These are phyloP conservation scores for Solanum verrucosum DNA, from an alignment of 257 asterid species.

Conservation along the genomic window DNA sequence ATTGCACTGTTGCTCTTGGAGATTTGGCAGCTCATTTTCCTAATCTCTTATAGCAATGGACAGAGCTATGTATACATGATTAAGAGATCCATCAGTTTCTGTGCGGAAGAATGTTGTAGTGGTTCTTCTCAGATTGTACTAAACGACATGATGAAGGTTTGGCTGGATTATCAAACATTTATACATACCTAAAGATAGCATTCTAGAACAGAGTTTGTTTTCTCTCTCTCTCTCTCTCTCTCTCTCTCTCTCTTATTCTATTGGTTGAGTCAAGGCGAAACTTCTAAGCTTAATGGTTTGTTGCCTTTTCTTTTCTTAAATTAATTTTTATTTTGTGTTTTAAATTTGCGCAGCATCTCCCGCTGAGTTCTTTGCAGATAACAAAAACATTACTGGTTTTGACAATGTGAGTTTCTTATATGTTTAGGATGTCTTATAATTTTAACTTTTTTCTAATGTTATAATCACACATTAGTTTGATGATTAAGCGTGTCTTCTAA, in stretches of 20 bases:
- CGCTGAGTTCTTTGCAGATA: constrained; percentile 85
- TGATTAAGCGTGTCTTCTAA: background rate
- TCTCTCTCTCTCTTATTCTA: background rate
- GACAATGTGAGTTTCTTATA: constrained; percentile 55
- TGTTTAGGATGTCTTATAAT: background rate
- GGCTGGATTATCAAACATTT: too few relatives aligned
- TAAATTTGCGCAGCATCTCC: constrained; percentile 83
- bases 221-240: background rate
- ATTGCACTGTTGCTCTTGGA: too few relatives aligned
- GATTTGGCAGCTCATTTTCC: too few relatives aligned
- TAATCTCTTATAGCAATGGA: too few relatives aligned
- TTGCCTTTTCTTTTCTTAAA: background rate
- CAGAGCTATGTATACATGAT: too few relatives aligned
- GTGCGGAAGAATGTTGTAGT: too few relatives aligned
- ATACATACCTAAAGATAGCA: too few relatives aligned
- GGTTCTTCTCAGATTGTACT: too few relatives aligned
- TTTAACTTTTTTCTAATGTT: background rate
- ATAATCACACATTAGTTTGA: background rate
- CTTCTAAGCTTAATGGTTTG: background rate
- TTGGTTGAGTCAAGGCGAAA: background rate
- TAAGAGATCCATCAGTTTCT: too few relatives aligned
- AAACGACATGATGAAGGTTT: too few relatives aligned
- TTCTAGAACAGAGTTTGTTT: constrained; percentile 22
- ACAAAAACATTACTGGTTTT: constrained; percentile 88
- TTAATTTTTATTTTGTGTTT: background rate